phyloP scores from a whole-genome alignment of 768 basidiomycete species.

The Rhodosporidiobolus sp. region DNA sequence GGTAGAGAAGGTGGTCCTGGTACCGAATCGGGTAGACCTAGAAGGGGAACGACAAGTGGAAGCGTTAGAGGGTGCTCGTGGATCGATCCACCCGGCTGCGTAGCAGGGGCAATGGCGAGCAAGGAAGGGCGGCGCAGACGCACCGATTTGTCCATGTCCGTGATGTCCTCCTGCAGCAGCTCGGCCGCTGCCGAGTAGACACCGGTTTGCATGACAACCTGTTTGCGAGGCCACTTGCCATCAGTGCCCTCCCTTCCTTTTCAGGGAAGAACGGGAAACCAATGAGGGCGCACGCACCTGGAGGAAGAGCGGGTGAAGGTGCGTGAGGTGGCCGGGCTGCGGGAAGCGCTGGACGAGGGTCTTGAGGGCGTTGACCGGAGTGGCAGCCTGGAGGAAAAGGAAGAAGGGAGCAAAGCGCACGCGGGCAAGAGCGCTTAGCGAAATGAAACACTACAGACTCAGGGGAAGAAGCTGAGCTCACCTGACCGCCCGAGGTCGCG shows the following conservation, averaged over 20 bases:
- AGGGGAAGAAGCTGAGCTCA: neutral
- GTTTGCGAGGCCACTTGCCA: slow-evolving; percentile 6
- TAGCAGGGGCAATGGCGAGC: too few species aligned
- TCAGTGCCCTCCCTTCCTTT: too few species aligned
- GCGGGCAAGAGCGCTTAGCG: neutral
- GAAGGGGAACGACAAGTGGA: slow-evolving; percentile 43
- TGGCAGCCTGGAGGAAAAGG: slow-evolving; percentile 47
- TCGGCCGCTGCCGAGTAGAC: slow-evolving; percentile 61
- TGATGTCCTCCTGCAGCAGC: slow-evolving; percentile 63
- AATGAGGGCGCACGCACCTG: slow-evolving; percentile 55
- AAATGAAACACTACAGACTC: neutral
- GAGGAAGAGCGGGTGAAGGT: slow-evolving; percentile 67
- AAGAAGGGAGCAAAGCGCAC: neutral
- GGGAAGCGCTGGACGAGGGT: slow-evolving; percentile 64
- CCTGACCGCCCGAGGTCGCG: neutral
- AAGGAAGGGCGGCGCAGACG: neutral
- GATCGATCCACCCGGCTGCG: slow-evolving; percentile 30
- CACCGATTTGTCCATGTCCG: slow-evolving; percentile 57
- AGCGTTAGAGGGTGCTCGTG: slow-evolving; percentile 35
- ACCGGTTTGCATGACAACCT: slow-evolving; percentile 61
- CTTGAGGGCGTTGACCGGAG: slow-evolving; percentile 61
- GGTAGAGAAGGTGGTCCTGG: slow-evolving; percentile 77
- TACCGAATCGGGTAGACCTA: slow-evolving; percentile 60
- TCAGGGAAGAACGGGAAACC: too few species aligned
- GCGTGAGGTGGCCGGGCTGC: slow-evolving; percentile 59